Evolutionary conservation across 352 stramenopile species (phyloP).

Genomic region (Phytophthora melonis): DNA sequence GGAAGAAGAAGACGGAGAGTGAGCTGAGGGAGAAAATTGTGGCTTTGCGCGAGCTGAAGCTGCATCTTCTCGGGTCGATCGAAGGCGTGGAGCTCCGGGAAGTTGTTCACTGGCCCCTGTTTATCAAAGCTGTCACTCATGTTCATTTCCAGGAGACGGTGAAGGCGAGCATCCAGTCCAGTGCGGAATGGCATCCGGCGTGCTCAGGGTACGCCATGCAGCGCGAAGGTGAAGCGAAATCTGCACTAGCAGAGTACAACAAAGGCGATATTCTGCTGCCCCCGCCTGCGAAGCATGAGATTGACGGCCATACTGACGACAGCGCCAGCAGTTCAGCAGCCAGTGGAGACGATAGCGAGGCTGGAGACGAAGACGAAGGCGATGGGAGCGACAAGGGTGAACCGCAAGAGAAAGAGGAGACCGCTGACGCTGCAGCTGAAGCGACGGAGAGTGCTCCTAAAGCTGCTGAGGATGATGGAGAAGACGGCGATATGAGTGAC

Average conservation of each 20-base stretch:
- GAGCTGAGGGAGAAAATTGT: slow-evolving; percentile 48
- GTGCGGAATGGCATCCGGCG: slow-evolving; percentile 52
- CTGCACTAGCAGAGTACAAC: slow-evolving; percentile 47
- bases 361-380: slow-evolving; percentile 25
- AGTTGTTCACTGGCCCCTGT: slow-evolving; percentile 63
- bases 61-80: slow-evolving; percentile 66
- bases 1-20: slow-evolving; percentile 28
- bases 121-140: slow-evolving; percentile 58
- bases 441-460: slow-evolving; percentile 1
- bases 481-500: slow-evolving; percentile 34
- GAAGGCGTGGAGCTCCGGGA: slow-evolving; percentile 63
- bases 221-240: slow-evolving; percentile 34
- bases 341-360: slow-evolving; percentile 55
- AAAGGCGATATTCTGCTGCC: slow-evolving; percentile 64
- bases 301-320: slow-evolving; percentile 84
- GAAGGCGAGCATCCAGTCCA: slow-evolving; percentile 23
- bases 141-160: slow-evolving; percentile 58
- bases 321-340: slow-evolving; percentile 74
- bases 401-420: slow-evolving; percentile 6
- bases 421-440: background rate
- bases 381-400: slow-evolving; percentile 14
- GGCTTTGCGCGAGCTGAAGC: slow-evolving; percentile 45
- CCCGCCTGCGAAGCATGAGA: slow-evolving; percentile 64
- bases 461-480: slow-evolving; percentile 19
- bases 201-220: slow-evolving; percentile 65